Evolutionary conservation across 1,139 yeast species (phyloP), one percentile per base, ranked within the genome.

Genomic region (Meyerozyma smithsonii): DNA sequence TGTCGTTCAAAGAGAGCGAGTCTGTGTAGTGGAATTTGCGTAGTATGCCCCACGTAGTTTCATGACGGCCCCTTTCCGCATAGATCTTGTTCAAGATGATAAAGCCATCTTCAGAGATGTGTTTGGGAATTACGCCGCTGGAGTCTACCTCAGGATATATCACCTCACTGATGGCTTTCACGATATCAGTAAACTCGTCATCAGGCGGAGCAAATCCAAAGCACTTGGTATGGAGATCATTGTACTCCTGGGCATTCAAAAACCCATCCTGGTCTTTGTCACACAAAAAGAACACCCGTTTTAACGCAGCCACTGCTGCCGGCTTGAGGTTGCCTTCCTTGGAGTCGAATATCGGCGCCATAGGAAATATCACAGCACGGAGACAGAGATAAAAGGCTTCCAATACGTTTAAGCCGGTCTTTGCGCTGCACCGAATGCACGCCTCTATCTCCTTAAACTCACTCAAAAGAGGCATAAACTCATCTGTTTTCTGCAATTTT

Each of bases 371-470:
- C 0, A 90, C 87, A 0, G 97, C 90, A 41, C 97, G 62, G 58
- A 89, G 96, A 54, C 98, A 92, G 20, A 92, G 64, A 58, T 92
- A 92, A 53, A 90, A 89, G 1, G 95, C 89, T 56, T 79, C 84
- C 46, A 84, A 90, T n/a, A 90, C 90, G 57, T 90, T 89, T 49
- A 80, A 74, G 48, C 81, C 83, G 17, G 74, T 74, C 52, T 83
- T 83, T 1, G 97, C 96, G 52, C 95, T 84, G 52, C 95, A 81
- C 43, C 96, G 69, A 18, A 92, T 79, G 49, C 97, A 89, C 0
- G 95, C 84, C 56, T 89, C 97, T 24, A 92, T 84, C 55, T 92
- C 97, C 58, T 92, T 92, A 62, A 85, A 92, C 54, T 92, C 97
- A 54, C 86, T 81, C 54, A 92, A 66, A 33, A 90, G 71, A 0